phyloP scores from a whole-genome alignment of 176 grass and related monocot genomes.

The Rhipidocladum racemiflorum region DNA sequence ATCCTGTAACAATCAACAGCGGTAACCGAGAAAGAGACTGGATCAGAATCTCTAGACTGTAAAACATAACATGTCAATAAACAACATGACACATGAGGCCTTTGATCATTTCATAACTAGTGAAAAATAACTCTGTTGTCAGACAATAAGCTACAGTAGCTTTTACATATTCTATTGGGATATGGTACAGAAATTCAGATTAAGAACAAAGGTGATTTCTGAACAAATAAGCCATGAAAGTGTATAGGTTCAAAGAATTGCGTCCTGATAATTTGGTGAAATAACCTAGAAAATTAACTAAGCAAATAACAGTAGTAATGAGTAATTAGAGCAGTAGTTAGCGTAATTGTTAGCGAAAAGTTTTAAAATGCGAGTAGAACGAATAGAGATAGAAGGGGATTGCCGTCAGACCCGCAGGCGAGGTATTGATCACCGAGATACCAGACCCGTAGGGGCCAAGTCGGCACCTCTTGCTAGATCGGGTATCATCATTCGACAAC shows the following conservation, averaged over 20 bases:
- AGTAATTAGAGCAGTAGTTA: no score
- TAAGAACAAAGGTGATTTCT: neutral
- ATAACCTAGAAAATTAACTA: no score
- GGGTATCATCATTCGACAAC: no score
- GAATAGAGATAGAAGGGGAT: no score
- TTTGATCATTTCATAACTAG: neutral
- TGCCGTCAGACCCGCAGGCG: no score
- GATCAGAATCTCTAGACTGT: neutral
- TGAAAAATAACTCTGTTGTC: neutral
- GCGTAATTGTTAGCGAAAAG: no score
- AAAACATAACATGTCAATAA: neutral
- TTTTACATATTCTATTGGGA: neutral
- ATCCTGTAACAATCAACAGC: neutral
- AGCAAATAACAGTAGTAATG: no score
- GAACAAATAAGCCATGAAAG: neutral
- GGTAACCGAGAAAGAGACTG: neutral
- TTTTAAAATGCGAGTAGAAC: no score
- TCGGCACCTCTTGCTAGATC: no score
- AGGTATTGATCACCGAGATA: no score
- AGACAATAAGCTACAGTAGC: neutral
- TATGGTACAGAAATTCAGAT: neutral
- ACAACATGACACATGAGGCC: neutral
- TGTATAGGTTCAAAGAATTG: neutral
- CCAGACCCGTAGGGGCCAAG: no score
- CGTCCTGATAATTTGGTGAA: no score